A percentile compares a stretch with the other conserved stretches of the same genome.
phyloP scores from a whole-genome alignment of 306 rosid genomes.

The Hippophae tibetana region DNA sequence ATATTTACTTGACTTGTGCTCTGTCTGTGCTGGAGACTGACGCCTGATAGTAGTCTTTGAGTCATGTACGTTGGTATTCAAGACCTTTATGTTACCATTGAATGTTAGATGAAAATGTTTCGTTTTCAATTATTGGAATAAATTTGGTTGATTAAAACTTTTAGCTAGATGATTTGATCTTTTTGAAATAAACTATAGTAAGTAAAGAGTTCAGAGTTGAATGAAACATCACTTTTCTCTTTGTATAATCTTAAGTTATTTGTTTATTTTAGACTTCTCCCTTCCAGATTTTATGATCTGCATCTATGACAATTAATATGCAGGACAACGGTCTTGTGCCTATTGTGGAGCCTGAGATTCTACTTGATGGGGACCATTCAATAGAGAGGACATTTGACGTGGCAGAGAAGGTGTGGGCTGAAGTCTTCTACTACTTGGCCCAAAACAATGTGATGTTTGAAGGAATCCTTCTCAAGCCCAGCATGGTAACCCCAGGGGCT shows the following conservation, averaged over 20 bases:
- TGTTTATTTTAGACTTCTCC: no score
- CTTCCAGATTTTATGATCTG: no score
- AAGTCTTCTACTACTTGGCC: constrained; percentile 91
- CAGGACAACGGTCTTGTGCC: constrained; percentile 99
- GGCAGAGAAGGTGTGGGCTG: constrained; percentile 98
- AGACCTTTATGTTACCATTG: no score
- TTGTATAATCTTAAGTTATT: no score
- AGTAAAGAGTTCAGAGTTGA: no score
- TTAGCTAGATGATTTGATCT: no score
- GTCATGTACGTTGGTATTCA: neutral
- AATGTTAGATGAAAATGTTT: no score
- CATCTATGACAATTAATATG: neutral
- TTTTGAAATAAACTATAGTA: no score
- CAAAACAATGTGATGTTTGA: constrained; percentile 83
- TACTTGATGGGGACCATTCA: constrained; percentile 96
- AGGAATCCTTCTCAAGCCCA: constrained; percentile 97
- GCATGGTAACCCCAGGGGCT: constrained; percentile 99
- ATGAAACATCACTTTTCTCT: no score
- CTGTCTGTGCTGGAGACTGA: neutral
- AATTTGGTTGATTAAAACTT: no score
- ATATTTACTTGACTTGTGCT: neutral
- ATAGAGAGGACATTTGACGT: constrained; percentile 90
- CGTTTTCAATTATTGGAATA: no score
- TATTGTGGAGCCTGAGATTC: constrained; percentile 97
- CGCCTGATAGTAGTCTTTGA: neutral